Conservation (phyloP, 139 green algal genomes). For the Chlorella sorokiniana region DNA sequence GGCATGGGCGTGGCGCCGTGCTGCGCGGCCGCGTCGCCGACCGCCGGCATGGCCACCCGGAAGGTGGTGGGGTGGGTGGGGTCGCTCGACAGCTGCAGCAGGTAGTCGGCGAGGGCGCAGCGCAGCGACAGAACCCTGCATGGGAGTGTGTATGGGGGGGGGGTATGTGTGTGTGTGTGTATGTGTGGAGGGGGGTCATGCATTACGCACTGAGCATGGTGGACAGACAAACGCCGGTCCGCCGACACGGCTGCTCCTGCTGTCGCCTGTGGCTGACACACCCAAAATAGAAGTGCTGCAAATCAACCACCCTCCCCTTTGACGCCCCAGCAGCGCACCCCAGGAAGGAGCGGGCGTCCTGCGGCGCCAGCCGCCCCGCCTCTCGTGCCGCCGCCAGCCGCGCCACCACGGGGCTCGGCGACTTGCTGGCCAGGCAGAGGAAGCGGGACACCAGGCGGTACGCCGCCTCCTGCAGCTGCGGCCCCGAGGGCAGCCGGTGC, state of each 20-base stretch:
- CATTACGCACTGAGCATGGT: too few species aligned
- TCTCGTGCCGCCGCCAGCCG: not conserved
- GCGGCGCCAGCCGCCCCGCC: not conserved
- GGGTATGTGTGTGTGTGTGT: not conserved
- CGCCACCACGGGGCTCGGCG: conserved; percentile 29
- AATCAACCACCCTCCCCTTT: not conserved
- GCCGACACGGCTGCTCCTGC: too few species aligned
- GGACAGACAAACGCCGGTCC: not conserved
- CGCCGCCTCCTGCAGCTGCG: conserved; percentile 33
- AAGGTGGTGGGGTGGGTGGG: not conserved
- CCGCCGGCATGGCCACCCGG: not conserved
- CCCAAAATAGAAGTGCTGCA: not conserved
- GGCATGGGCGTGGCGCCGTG: conserved; percentile 52
- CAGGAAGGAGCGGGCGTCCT: not conserved
- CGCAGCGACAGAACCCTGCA: conserved; percentile 44
- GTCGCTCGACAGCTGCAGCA: conserved; percentile 42
- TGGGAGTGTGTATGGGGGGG: not conserved
- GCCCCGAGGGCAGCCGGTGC: not conserved
- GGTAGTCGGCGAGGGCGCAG: conserved; percentile 43
- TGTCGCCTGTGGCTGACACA: too few species aligned
- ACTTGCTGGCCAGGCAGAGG: conserved; percentile 27
- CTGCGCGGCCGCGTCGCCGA: not conserved
- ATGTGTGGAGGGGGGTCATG: not conserved
- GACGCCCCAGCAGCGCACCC: conserved; percentile 1
- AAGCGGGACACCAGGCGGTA: conserved; percentile 31